Evolutionary conservation across 2,329 filamentous ascomycete genomes (phyloP), one percentile per base, ranked within the genome.

Genomic region (Colletotrichum lupini): DNA sequence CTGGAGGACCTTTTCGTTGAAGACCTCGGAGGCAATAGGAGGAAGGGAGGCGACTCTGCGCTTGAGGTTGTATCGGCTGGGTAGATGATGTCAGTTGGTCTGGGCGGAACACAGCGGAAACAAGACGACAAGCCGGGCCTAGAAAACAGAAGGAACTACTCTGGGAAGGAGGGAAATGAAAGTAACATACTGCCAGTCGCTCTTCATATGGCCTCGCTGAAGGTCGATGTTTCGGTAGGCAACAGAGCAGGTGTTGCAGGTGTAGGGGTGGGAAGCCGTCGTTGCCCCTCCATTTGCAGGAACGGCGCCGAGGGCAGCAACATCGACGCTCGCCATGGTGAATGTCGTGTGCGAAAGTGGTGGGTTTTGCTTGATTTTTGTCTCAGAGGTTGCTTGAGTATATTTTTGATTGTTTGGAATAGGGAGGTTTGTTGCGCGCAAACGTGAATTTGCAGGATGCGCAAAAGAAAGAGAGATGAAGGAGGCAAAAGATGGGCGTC

Each of bases 181-280:
- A 61, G 64, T 67, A 5, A 92, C 94, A 85, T 89, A 97, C 93
- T 99, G 96, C 97, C 97, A 99, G 85, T 99, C 97, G 78, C 93
- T 97, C 83, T 97, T 95, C 97, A 99, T 99, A 82, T 99, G 97
- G 49, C 91, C 92, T 82, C 97, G 92, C 85, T 99, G 97, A 69
- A 97, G 89, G 81, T 98, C 96, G 82, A 94, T 95, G 81, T 94
- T 95, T 77, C 96, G 93, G 85, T 98, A 99, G 65, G 96, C 97
- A 78, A 99, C 95, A 82, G 98, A 95, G 81, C 97, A 99, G 72
- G 95, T 97, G 84, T 98, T 99, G 91, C 97, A 99, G 68, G 96
- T 98, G 85, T 96, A 99, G 1, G 97, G 96, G 81, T 98, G 95
- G 30, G 92, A 88, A 37, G 89, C 79, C 53, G 67, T 67, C 19